Evolutionary conservation across 2,329 filamentous ascomycete genomes (phyloP).

Genomic region (Lasiodiplodia citricola): DNA sequence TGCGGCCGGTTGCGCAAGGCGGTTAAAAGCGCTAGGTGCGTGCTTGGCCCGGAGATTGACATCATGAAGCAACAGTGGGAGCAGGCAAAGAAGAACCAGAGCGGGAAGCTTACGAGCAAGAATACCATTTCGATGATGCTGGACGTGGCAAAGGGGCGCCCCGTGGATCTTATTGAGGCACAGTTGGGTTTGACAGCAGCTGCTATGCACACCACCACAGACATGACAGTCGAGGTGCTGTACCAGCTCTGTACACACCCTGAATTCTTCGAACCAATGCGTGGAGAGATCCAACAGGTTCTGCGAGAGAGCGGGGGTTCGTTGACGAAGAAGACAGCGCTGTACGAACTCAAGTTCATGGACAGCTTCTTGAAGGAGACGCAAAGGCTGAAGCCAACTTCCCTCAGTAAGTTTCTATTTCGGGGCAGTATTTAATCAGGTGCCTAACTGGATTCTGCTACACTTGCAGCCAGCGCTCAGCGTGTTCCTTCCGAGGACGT

Average conservation of each 20-base stretch:
- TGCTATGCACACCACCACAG: neutral
- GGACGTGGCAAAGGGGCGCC: no score
- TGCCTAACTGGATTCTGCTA: neutral
- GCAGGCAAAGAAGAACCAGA: no score
- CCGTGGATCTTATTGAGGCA: no score
- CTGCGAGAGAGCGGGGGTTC: neutral
- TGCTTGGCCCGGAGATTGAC: no score
- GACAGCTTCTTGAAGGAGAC: conserved; percentile 29
- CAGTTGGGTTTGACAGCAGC: neutral
- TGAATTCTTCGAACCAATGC: neutral
- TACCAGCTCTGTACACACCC: neutral
- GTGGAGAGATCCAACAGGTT: neutral
- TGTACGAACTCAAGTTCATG: conserved; percentile 14
- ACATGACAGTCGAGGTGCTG: neutral
- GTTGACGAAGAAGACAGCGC: neutral
- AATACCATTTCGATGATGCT: no score
- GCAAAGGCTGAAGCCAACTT: neutral
- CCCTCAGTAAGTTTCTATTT: conserved; percentile 10
- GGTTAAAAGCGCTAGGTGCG: no score
- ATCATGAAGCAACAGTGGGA: no score
- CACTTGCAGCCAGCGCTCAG: conserved; percentile 4
- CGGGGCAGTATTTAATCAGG: neutral
- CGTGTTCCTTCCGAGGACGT: neutral
- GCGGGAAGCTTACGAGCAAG: no score
- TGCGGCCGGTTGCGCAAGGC: no score